These are phyloP conservation scores for Coemansia sp. DNA, from an alignment of 192 early-diverging fungal species.

Conservation along the genomic window DNA sequence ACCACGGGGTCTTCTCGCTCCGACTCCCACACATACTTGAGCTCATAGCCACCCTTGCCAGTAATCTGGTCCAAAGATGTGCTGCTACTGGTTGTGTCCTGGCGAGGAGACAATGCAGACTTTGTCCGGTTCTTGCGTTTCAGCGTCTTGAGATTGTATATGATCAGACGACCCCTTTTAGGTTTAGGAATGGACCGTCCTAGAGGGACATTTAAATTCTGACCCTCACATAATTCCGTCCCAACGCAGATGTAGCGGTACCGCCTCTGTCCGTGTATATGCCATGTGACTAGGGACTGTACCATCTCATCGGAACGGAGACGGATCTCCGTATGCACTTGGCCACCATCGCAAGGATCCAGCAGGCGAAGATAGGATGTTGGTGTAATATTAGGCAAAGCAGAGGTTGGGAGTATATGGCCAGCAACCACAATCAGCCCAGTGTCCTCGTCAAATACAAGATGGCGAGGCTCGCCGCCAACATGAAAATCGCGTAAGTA, in stretches of 20 bases:
- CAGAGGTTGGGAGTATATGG: neutral
- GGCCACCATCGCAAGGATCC: constrained; percentile 11
- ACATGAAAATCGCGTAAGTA: constrained; percentile 18
- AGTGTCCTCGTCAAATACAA: constrained; percentile 31
- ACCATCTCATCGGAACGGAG: constrained; percentile 24
- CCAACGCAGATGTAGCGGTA: constrained; percentile 50
- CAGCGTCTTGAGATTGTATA: constrained; percentile 36
- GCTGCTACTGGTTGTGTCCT: neutral
- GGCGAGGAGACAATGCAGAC: constrained; percentile 1
- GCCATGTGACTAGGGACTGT: constrained; percentile 35
- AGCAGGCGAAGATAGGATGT: constrained; percentile 23
- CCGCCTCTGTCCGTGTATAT: constrained; percentile 27
- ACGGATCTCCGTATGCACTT: constrained; percentile 16
- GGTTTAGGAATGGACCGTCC: neutral
- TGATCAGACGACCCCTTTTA: constrained; percentile 30
- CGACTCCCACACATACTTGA: constrained; percentile 50
- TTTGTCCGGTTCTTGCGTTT: constrained; percentile 21
- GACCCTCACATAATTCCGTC: constrained; percentile 19
- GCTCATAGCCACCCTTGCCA: constrained; percentile 18
- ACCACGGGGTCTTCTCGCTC: constrained; percentile 23
- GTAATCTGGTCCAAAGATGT: neutral
- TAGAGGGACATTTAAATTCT: neutral
- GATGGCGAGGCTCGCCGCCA: constrained; percentile 27
- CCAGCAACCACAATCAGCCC: constrained; percentile 35
- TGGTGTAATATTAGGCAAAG: neutral